Base-by-base conservation (phyloP, 805 yeast genomes). In the Starmerella gropengiesseri region DNA sequence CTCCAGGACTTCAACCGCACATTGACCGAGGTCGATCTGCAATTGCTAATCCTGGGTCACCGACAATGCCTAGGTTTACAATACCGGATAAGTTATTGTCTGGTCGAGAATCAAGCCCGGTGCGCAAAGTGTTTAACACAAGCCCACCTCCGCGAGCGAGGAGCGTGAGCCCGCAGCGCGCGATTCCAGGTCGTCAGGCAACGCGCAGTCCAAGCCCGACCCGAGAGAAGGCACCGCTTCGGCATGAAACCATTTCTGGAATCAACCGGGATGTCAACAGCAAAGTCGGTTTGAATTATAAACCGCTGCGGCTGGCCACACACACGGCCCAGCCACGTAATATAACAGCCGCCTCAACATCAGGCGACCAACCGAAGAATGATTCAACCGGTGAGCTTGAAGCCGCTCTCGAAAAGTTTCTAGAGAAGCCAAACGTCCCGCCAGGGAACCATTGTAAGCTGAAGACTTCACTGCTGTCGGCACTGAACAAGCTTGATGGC, bases 401-500 rank as follows among this genome's bases (percentile, higher is more conserved):
- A 11, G 13, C 14, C 3, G 46, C 52, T 11, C 37, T 51, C 14
- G 20, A 27, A 14, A 34, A 32, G 40, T 46, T 45, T 33, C 14
- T 44, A 3, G 29, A 33, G 9, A 17, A 26, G 21, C 37, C 46
- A 16, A n/a, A 32, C 25, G 7, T 20, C 34, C 3, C 31, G 16
- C 9, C 22, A 16, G 5, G 36, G 32, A 4, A 23, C 18, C 21
- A 30, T n/a, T n/a, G 21, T 7, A 32, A 37, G 13, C 48, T 52
- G 18, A 37, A 40, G 23, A 16, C 40, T 5, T 38, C 47, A 26
- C 45, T 53, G 22, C 16, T 46, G 4, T 11, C 46, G 6, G 57
- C 55, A 3, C 45, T 53, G 21, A 46, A 44, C 30, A 50, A 50
- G 25, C 14, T 43, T 5, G 52, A 53, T 25, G 52, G 46, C 2